These are phyloP conservation scores for Agaricales sp. DNA, from an alignment of 1,284 basidiomycete species.

Conservation along the genomic window DNA sequence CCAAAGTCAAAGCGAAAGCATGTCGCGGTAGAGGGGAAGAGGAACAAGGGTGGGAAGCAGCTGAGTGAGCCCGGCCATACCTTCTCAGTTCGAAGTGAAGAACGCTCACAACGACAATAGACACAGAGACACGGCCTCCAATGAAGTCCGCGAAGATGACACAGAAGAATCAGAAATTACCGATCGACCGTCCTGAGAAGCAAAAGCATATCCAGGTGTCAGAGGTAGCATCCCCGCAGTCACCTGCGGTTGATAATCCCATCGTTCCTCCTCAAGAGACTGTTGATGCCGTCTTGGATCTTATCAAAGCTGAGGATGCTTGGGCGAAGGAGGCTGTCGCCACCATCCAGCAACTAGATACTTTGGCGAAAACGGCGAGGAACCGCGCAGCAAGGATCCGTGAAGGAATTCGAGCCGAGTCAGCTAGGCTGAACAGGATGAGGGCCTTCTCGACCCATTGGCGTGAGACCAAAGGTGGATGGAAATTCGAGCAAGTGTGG, in stretches of 20 bases:
- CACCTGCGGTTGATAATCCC: neutral
- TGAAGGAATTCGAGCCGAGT: neutral
- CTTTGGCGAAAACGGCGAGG: neutral
- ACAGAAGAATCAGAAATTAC: too few species aligned
- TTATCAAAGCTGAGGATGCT: neutral
- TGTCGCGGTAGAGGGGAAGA: too few species aligned
- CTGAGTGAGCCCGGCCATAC: too few species aligned
- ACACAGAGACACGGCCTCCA: too few species aligned
- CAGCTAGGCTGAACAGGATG: neutral
- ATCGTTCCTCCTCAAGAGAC: neutral
- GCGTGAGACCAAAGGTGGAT: neutral
- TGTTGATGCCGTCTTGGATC: neutral
- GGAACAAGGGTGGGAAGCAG: too few species aligned
- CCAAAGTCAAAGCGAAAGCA: too few species aligned
- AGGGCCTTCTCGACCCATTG: neutral
- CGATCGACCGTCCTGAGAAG: too few species aligned
- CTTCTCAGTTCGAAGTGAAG: too few species aligned
- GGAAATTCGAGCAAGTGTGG: conserved; percentile 1
- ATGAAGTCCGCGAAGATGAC: too few species aligned
- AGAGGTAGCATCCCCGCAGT: too few species aligned
- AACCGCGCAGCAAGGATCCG: neutral
- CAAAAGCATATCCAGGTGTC: too few species aligned
- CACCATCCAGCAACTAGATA: neutral
- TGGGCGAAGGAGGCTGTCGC: neutral
- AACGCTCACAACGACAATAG: too few species aligned